These are phyloP conservation scores for Annulohypoxylon moriforme DNA, from an alignment of 495 filamentous ascomycete genomes.

Conservation along the genomic window DNA sequence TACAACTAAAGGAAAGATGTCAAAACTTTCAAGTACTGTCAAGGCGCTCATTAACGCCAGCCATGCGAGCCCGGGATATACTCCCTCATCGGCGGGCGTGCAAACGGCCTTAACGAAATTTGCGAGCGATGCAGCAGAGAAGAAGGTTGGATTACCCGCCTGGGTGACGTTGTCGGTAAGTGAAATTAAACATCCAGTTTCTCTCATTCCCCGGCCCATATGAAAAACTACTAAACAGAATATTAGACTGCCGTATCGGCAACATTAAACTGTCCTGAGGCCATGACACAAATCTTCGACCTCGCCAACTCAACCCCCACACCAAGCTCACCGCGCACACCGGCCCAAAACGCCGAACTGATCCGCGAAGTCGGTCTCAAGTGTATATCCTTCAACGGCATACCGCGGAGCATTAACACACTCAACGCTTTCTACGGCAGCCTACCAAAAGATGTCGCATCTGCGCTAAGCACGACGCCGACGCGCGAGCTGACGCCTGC, in stretches of 20 bases:
- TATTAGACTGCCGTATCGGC: constrained; percentile 75
- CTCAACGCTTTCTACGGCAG: constrained; percentile 71
- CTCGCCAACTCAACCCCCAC: constrained; percentile 40
- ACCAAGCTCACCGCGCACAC: constrained; percentile 50
- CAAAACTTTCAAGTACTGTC: constrained; percentile 72
- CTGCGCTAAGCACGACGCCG: constrained; percentile 59
- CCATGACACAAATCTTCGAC: constrained; percentile 57
- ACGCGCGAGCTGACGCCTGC: constrained; percentile 59
- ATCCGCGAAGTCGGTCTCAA: constrained; percentile 85
- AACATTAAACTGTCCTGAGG: constrained; percentile 78
- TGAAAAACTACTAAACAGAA: constrained; percentile 18
- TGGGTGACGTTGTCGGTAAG: constrained; percentile 50
- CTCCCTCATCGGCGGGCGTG: constrained; percentile 65
- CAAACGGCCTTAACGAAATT: constrained; percentile 64
- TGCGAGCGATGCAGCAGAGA: constrained; percentile 60
- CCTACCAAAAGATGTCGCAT: constrained; percentile 61
- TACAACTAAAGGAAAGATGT: constrained; percentile 59
- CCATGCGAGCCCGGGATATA: constrained; percentile 71
- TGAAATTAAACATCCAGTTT: not conserved
- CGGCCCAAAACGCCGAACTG: constrained; percentile 72
- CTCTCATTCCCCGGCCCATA: not conserved
- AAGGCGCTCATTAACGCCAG: constrained; percentile 79
- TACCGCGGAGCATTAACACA: constrained; percentile 83
- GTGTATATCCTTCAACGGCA: constrained; percentile 86
- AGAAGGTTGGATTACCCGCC: constrained; percentile 55